Evolutionary conservation across 352 stramenopile species (phyloP), one percentile per base, ranked within the genome.

Genomic region (Albugo laibachii): DNA sequence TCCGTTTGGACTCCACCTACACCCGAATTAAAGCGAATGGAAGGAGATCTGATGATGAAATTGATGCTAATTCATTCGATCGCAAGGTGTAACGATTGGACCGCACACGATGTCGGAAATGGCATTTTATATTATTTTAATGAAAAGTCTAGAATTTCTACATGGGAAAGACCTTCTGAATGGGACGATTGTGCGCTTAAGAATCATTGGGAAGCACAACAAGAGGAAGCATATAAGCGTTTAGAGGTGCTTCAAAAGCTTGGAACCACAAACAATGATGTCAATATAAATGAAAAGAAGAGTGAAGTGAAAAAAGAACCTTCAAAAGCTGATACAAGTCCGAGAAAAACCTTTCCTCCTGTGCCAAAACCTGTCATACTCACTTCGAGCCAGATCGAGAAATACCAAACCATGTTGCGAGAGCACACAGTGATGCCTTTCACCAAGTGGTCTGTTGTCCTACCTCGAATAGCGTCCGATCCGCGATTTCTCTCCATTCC

Each of bases 351-450:
- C 36, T 47, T 70, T 41, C 37, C 62, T 18, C 48, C 24, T 10
- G 24, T 8, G 24, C 24, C 24, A 31, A 31, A 8, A 31, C 24
- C 24, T 31, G 24, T 31, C 24, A 31, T 8, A 31, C 24, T 31
- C 24, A 31, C 24, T 8, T 31, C 24, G 8, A 31, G 3, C 8
- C 6, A 43, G 38, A 69, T 61, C 10, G 64, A 80, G 21, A 61
- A 68, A 27, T 89, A 86, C 41, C 55, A 62, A 8, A 53, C 65
- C 20, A 80, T 89, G 76, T 53, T 89, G 45, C 65, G 73, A 24
- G 71, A 86, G 45, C 86, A 86, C 55, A 80, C 76, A 46, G 82
- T 89, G 48, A 84, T 89, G 71, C 76, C 76, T 39, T 77, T 83
- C 31, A 73, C 57, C 46, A 84, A 84, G 46, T 89, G 76, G 76